Percentiles rank a stretch among this genome's conserved stretches.
phyloP scores from a whole-genome alignment of 352 stramenopile genomes.

The Phytopythium cucurbitacearum region DNA sequence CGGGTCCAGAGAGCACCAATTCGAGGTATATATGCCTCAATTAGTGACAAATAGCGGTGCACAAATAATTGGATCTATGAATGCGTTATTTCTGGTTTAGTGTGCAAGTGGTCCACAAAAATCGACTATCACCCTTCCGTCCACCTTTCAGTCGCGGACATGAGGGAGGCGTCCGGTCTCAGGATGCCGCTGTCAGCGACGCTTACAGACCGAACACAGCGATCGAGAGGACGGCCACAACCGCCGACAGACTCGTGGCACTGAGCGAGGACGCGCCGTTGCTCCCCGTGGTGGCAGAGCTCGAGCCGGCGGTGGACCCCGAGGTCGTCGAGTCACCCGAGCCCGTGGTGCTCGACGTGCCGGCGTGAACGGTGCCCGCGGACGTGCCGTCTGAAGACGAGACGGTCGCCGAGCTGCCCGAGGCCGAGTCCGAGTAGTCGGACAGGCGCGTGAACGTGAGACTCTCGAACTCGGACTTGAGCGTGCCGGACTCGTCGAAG shows the following conservation, averaged over 20 bases:
- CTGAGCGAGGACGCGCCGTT: slow-evolving; percentile 1
- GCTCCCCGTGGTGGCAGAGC: neutral
- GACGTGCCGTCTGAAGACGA: slow-evolving; percentile 11
- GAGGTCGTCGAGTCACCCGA: slow-evolving; percentile 21
- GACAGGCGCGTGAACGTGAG: slow-evolving; percentile 47
- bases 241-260: slow-evolving; percentile 12
- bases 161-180: neutral
- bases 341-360: slow-evolving; percentile 15
- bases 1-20: too few relatives aligned
- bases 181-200: neutral
- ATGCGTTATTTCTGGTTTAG: too few relatives aligned
- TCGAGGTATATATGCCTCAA: too few relatives aligned
- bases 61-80: too few relatives aligned
- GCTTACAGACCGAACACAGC: slow-evolving; percentile 3
- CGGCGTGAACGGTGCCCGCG: slow-evolving; percentile 7
- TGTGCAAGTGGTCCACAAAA: too few relatives aligned
- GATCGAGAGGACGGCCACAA: slow-evolving; percentile 19
- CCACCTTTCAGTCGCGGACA: neutral
- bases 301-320: neutral
- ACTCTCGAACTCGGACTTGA: slow-evolving; percentile 61
- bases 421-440: slow-evolving; percentile 15
- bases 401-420: slow-evolving; percentile 16
- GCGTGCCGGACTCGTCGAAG: slow-evolving; percentile 50
- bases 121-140: too few relatives aligned
- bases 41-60: too few relatives aligned